These are phyloP conservation scores for Zygoascus tannicola DNA, from an alignment of 805 yeast genomes.

Conservation along the genomic window DNA sequence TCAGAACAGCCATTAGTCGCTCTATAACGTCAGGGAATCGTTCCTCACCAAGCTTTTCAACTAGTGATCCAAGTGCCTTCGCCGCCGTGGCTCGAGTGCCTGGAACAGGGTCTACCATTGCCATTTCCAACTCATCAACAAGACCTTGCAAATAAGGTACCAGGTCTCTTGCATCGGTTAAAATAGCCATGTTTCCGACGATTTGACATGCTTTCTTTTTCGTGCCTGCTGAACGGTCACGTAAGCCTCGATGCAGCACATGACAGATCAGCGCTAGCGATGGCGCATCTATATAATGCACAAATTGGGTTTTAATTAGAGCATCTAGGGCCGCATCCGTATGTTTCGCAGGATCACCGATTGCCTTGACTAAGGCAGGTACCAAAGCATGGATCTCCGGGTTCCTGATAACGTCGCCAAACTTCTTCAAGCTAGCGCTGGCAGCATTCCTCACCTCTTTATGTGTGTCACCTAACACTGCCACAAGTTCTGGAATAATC, in stretches of 20 bases:
- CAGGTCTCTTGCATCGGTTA: slow-evolving; percentile 82
- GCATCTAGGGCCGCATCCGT: slow-evolving; percentile 85
- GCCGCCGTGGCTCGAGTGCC: slow-evolving; percentile 96
- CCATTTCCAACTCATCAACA: slow-evolving; percentile 74
- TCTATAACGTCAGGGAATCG: slow-evolving; percentile 88
- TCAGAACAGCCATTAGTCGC: slow-evolving; percentile 61
- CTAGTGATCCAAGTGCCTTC: slow-evolving; percentile 91
- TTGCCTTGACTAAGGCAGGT: slow-evolving; percentile 79
- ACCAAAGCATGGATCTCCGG: slow-evolving; percentile 94
- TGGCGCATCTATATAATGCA: slow-evolving; percentile 97
- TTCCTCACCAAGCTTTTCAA: slow-evolving; percentile 93
- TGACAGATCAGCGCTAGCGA: slow-evolving; percentile 91
- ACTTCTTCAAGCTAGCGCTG: slow-evolving; percentile 73
- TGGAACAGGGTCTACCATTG: slow-evolving; percentile 98
- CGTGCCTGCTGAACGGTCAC: slow-evolving; percentile 85
- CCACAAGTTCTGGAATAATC: slow-evolving; percentile 93
- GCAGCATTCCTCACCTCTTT: slow-evolving; percentile 96
- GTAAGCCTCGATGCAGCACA: slow-evolving; percentile 92
- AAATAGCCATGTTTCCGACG: slow-evolving; percentile 96
- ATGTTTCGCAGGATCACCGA: slow-evolving; percentile 88
- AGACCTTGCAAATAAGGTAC: slow-evolving; percentile 72
- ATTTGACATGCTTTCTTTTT: slow-evolving; percentile 94
- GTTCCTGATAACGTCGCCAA: slow-evolving; percentile 94
- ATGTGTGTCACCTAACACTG: slow-evolving; percentile 88
- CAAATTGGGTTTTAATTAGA: slow-evolving; percentile 82